Percentiles rank a stretch among this genome's conserved stretches.
Evolutionary conservation across 2,329 filamentous ascomycete species (phyloP).

Genomic region (Lizonia empirigonia): DNA sequence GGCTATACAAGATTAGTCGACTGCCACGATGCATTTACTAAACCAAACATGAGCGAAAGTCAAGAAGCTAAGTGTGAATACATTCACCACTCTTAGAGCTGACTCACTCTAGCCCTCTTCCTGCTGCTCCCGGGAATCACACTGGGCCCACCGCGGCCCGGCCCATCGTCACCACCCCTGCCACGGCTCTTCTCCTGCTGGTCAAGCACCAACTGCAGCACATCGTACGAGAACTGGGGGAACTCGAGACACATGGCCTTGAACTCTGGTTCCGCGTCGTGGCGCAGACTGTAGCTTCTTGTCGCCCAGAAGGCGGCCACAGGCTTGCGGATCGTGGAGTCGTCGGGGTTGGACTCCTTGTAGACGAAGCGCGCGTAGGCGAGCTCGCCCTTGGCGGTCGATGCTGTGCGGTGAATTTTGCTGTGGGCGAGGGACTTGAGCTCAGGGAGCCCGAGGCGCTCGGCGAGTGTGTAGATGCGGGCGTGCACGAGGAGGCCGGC

Average conservation of each 20-base stretch:
- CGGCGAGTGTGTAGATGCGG: constrained; percentile 84
- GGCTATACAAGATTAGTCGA: not conserved
- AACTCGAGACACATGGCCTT: constrained; percentile 82
- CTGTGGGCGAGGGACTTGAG: constrained; percentile 79
- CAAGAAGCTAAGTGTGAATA: too few species aligned
- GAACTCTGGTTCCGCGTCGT: constrained; percentile 88
- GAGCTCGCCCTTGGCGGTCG: constrained; percentile 87
- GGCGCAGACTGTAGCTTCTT: constrained; percentile 76
- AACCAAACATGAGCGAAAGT: too few species aligned
- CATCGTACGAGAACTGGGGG: constrained; percentile 91
- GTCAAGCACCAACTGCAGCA: constrained; percentile 70
- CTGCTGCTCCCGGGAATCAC: constrained; percentile 45
- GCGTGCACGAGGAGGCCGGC: constrained; percentile 86
- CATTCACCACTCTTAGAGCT: too few species aligned
- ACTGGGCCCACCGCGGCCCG: constrained; percentile 40
- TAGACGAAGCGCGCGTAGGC: constrained; percentile 91
- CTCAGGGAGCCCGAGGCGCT: constrained; percentile 69
- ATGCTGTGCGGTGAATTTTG: constrained; percentile 92
- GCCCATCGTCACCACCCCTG: constrained; percentile 23
- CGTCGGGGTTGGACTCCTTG: constrained; percentile 71
- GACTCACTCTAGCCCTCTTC: constrained; percentile 41
- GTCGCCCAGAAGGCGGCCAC: constrained; percentile 92
- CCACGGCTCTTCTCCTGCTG: constrained; percentile 53
- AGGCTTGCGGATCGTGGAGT: constrained; percentile 76
- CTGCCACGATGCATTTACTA: too few species aligned